Percentiles rank a stretch among this genome's conserved stretches.
Evolutionary conservation across 2,329 filamentous ascomycete species (phyloP).

Genomic region (Neofusicoccum kwambonambiense): DNA sequence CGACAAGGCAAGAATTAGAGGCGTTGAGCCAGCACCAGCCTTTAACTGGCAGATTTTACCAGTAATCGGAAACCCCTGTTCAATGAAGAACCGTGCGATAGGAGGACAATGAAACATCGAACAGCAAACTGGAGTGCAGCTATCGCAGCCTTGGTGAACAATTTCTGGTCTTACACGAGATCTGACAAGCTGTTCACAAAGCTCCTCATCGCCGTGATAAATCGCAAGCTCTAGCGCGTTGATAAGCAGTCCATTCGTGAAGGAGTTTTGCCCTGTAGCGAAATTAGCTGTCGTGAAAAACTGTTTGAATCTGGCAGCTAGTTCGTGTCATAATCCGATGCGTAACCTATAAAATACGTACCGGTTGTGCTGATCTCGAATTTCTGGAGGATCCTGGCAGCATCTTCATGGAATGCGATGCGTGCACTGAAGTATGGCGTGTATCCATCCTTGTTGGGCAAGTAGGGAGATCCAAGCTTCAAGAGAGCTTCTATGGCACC

Average conservation of each 20-base stretch:
- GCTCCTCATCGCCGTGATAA: accelerated
- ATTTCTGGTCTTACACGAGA: not conserved
- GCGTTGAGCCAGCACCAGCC: too few relatives aligned
- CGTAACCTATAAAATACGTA: not conserved
- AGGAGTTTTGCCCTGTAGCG: not conserved
- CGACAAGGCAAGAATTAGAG: too few relatives aligned
- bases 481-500: not conserved
- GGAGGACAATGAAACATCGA: not conserved
- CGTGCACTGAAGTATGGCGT: not conserved
- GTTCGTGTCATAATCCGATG: not conserved
- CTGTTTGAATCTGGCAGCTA: too few relatives aligned
- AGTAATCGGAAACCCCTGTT: too few relatives aligned
- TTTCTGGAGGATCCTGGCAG: not conserved
- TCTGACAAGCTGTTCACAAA: not conserved
- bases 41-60: too few relatives aligned
- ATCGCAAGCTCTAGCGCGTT: not conserved
- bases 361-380: not conserved
- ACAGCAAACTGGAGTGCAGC: not conserved
- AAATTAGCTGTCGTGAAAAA: too few relatives aligned
- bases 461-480: not conserved
- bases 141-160: not conserved
- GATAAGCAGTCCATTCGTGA: not conserved
- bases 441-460: not conserved
- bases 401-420: not conserved
- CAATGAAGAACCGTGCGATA: not conserved